These are phyloP conservation scores for Dryadomyces quercus-mongolicae DNA, from an alignment of 2,329 filamentous ascomycete genomes.

Conservation along the genomic window DNA sequence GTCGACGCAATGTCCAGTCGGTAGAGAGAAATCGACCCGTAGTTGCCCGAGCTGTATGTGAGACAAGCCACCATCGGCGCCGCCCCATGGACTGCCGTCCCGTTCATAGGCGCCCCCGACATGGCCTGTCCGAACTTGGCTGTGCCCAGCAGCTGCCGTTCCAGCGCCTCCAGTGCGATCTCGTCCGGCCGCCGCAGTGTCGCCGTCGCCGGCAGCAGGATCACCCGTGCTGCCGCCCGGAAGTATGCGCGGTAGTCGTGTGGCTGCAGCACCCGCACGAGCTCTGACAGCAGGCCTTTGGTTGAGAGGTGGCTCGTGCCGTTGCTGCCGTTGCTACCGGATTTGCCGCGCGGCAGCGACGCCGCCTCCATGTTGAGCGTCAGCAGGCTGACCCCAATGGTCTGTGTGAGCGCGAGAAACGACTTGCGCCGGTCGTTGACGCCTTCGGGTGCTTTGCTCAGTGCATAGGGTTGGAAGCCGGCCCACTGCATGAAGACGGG, in stretches of 20 bases:
- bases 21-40: constrained; percentile 12
- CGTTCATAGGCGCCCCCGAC: neutral
- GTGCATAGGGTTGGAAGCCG: constrained; percentile 8
- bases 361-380: constrained; percentile 4
- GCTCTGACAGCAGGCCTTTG: constrained; percentile 7
- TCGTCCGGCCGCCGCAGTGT: constrained; percentile 7
- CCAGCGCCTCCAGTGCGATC: constrained; percentile 9
- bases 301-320: constrained; percentile 5
- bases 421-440: constrained; percentile 12
- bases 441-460: constrained; percentile 8
- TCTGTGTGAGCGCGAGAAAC: constrained; percentile 9
- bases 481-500: constrained; percentile 9
- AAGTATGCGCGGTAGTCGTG: constrained; percentile 14
- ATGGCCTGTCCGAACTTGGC: constrained; percentile 7
- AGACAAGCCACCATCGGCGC: constrained; percentile 11
- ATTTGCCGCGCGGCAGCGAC: neutral
- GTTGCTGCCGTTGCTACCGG: no score
- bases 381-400: constrained; percentile 5
- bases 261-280: constrained; percentile 12
- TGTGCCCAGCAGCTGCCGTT: constrained; percentile 12
- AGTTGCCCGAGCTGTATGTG: constrained; percentile 8
- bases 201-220: constrained; percentile 7
- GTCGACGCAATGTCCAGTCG: constrained; percentile 8
- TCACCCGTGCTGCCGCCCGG: constrained; percentile 11
- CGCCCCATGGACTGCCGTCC: neutral